Evolutionary conservation across 2,329 filamentous ascomycete genomes (phyloP), one percentile per base, ranked within the genome.

Genomic region (Xylaria hypoxylon): DNA sequence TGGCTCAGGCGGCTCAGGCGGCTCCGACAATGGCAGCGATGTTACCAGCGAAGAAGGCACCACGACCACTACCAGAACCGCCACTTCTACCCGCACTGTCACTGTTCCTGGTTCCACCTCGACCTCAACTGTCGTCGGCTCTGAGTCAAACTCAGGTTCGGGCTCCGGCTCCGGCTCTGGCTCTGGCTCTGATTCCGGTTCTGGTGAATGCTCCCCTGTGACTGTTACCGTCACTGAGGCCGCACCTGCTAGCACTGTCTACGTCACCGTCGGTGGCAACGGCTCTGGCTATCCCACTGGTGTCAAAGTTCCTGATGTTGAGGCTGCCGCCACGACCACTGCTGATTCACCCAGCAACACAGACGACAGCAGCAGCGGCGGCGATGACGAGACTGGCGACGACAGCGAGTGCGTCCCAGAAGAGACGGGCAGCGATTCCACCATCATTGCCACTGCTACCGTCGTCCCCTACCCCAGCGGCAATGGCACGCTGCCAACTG

Each of bases 391-490:
- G 10, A 24, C 28, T 35, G 56, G 57, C 6, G 59, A 63, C 10
- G 65, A 59, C 5, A 38, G 22, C 3, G 47, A 71, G 47, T 72
- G 70, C 70, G 62, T 65, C 56, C 72, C 44, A 3, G 75, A 76
- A 44, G 69, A 71, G 64, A 44, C 70, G 73, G 59, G 62, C 47
- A 75, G 60, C 68, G 80, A 65, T 47, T 76, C 79, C 70, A 80
- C 79, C 59, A 77, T 80, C 56, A 76, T 72, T 33, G 75, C 72
- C 48, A 76, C 72, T 33, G 72, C 74, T 38, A 76, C 71, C 58
- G 71, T 73, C 65, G 73, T 81, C 66, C 82, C 82, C 70, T 82
- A 78, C 78, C 82, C 82, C 56, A 76, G 74, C 58, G 64, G 66
- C 59, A 72, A 80, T 56, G 67, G 67, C 63, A 68, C 78, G 52